A percentile compares a stretch with the other conserved stretches of the same genome.
Evolutionary conservation across 352 stramenopile genomes (phyloP).

Genomic region (Globisporangium uncinulatum): DNA sequence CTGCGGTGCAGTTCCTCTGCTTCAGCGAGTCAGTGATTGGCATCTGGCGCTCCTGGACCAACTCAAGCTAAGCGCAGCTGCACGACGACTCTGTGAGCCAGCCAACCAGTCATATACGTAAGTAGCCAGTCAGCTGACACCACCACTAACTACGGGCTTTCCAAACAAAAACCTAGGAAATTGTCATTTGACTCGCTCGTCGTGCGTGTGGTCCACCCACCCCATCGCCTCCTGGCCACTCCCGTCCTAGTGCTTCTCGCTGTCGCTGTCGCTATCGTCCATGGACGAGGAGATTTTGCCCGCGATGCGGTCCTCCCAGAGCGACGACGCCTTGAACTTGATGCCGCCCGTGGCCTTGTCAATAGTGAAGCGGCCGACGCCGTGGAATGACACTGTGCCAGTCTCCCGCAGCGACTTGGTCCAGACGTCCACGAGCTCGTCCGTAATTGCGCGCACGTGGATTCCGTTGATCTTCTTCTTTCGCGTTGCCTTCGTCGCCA

Average conservation of each 20-base stretch:
- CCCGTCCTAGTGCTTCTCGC: conserved; percentile 4
- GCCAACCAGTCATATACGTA: no score
- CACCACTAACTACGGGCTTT: not conserved
- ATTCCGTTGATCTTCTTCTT: conserved; percentile 36
- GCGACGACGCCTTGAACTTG: conserved; percentile 38
- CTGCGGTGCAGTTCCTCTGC: conserved; percentile 64
- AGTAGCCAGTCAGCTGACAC: no score
- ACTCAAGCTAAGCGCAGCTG: conserved; percentile 19
- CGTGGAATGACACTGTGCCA: conserved; percentile 27
- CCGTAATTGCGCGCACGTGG: conserved; percentile 35
- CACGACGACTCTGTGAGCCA: no score
- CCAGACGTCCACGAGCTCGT: conserved; percentile 36
- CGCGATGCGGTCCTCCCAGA: conserved; percentile 28
- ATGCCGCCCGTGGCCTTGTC: conserved; percentile 39
- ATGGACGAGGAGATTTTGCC: conserved; percentile 34
- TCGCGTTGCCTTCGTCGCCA: conserved; percentile 24
- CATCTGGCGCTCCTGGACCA: conserved; percentile 72
- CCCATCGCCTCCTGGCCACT: not conserved
- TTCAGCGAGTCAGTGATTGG: conserved; percentile 59
- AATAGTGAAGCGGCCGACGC: conserved; percentile 38
- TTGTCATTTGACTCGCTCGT: not conserved
- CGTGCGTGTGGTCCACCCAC: no score
- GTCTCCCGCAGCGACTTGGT: conserved; percentile 38
- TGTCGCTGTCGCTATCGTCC: not conserved
- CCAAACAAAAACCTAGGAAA: no score